phyloP scores from a whole-genome alignment of 768 basidiomycete genomes.

The Boletus vermiculosoides region DNA sequence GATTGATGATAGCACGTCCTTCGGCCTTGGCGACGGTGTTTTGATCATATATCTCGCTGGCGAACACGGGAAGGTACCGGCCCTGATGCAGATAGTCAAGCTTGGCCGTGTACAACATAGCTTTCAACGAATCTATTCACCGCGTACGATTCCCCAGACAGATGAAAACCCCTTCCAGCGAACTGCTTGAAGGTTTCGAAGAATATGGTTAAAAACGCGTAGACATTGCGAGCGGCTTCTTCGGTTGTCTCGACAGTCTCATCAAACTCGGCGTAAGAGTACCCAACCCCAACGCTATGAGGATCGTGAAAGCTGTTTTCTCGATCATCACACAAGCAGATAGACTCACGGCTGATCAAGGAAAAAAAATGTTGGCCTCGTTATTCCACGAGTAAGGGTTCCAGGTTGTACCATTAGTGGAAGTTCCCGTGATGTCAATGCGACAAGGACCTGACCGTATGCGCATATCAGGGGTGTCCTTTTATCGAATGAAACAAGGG shows the following conservation, averaged over 20 bases:
- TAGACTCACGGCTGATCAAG: conserved; percentile 56
- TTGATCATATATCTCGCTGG: conserved; percentile 72
- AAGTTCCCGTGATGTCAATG: conserved; percentile 57
- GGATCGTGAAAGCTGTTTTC: background rate
- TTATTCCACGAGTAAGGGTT: conserved; percentile 67
- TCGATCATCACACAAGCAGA: background rate
- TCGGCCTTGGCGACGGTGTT: conserved; percentile 53
- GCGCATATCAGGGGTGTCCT: conserved; percentile 30
- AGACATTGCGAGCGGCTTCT: conserved; percentile 73
- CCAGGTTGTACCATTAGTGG: conserved; percentile 59
- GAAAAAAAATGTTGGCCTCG: conserved; percentile 66
- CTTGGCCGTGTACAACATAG: background rate
- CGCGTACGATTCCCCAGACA: conserved; percentile 74
- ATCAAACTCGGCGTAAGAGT: conserved; percentile 68
- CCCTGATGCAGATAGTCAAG: conserved; percentile 43
- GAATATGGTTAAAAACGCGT: conserved; percentile 75
- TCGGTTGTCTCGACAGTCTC: conserved; percentile 73
- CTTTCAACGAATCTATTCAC: conserved; percentile 38
- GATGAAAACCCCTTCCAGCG: conserved; percentile 62
- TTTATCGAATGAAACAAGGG: background rate
- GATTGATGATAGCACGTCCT: conserved; percentile 56
- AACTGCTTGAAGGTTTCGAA: conserved; percentile 78
- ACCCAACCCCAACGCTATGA: conserved; percentile 63
- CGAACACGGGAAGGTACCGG: conserved; percentile 72
- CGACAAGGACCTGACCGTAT: conserved; percentile 48